phyloP scores from a whole-genome alignment of 176 grass and related monocot species.

The Cenchrus americanus region DNA sequence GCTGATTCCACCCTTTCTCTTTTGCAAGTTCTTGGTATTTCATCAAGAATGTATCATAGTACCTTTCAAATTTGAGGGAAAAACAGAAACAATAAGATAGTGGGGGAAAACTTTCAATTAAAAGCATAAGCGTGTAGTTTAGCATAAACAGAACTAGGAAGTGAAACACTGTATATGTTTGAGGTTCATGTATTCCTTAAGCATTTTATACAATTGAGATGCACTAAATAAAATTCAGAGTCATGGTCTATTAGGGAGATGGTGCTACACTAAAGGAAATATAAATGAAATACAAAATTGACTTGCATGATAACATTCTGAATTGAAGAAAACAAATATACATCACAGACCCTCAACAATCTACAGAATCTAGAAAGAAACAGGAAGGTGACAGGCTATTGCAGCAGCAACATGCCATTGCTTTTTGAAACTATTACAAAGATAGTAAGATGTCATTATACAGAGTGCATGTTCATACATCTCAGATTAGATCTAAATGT shows the following conservation, averaged over 20 bases:
- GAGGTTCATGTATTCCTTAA: background rate
- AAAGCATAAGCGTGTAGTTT: background rate
- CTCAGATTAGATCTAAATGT: background rate
- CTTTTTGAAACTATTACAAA: background rate
- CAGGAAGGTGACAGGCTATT: background rate
- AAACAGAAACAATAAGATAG: slow-evolving; percentile 26
- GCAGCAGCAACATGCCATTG: background rate
- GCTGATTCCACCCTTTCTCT: slow-evolving; percentile 75
- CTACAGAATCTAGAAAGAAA: slow-evolving; percentile 3
- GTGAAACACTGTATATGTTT: background rate
- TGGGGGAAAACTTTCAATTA: background rate
- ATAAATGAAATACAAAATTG: background rate
- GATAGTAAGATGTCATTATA: background rate
- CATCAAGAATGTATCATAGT: slow-evolving; percentile 89
- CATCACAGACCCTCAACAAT: background rate
- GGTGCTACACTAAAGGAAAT: background rate
- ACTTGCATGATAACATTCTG: background rate
- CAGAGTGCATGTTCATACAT: slow-evolving; percentile 21
- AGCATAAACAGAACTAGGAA: slow-evolving; percentile 14
- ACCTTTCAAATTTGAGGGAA: slow-evolving; percentile 46
- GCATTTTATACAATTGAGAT: background rate
- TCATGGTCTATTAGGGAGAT: background rate
- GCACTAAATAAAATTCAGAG: background rate
- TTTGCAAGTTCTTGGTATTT: slow-evolving; percentile 85
- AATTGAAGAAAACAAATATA: slow-evolving; percentile 25